phyloP scores from a whole-genome alignment of 2,329 filamentous ascomycete genomes.

The Didymella glomerata region DNA sequence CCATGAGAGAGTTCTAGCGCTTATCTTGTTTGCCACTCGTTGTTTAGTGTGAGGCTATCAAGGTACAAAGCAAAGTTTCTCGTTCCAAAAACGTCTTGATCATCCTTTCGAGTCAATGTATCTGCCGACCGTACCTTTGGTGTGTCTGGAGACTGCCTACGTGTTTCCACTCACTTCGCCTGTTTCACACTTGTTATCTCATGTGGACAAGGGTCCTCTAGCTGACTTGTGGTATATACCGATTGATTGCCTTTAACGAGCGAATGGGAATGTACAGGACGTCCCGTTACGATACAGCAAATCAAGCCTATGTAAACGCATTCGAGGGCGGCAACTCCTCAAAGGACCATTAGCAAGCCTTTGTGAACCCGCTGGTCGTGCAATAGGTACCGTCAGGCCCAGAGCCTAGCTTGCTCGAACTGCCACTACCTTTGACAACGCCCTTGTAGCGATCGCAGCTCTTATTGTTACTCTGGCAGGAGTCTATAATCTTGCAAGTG shows the following conservation, averaged over 20 bases:
- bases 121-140: background rate
- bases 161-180: background rate
- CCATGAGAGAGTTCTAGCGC: too few relatives aligned
- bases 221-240: too few relatives aligned
- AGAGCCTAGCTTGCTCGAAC: conserved; percentile 22
- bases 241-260: background rate
- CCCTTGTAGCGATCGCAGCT: conserved; percentile 26
- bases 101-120: too few relatives aligned
- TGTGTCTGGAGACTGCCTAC: background rate
- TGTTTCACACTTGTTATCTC: too few relatives aligned
- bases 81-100: too few relatives aligned
- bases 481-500: conserved; percentile 27
- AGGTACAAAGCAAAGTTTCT: too few relatives aligned
- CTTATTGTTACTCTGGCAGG: conserved; percentile 23
- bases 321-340: background rate
- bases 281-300: too few relatives aligned
- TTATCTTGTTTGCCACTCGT: too few relatives aligned
- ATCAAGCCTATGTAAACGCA: background rate
- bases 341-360: background rate
- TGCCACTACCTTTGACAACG: conserved; percentile 24
- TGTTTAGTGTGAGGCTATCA: too few relatives aligned
- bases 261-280: background rate
- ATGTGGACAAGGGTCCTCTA: too few relatives aligned
- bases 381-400: conserved; percentile 25
- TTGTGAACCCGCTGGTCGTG: background rate